Base-by-base conservation (phyloP, 1,284 basidiomycete species). In the Wolfiporia cocos region DNA sequence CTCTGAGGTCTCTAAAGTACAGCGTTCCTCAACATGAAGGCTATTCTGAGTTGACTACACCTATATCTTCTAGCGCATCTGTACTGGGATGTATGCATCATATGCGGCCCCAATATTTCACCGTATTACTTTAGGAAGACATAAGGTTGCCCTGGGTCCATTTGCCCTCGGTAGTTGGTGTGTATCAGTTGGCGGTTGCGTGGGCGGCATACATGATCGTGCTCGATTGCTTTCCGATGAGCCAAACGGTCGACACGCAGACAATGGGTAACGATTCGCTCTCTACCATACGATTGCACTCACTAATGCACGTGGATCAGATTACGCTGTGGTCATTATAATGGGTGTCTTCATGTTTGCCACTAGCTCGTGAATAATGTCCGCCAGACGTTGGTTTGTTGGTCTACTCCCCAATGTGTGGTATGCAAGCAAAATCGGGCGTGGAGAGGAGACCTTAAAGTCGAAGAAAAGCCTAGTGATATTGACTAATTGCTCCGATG, bases 1-100 rank as follows among this genome's bases (percentile, higher is more conserved):
- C 21, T 62, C 81, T 2, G 76, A 65, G 2, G 51, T 86, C 26
- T 77, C 76, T 40, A 82, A 81, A 14, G 61, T 82, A 2, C 64
- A 86, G 3, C 78, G 80, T 0, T 84, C 86, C 55, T 82, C 79
- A 7, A 53, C 58, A n/a, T n/a, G n/a, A n/a, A n/a, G n/a, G n/a
- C n/a, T n/a, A n/a, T n/a, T n/a, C n/a, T n/a, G n/a, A n/a, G n/a
- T n/a, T n/a, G 20, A 69, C 81, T 1, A 82, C 80, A 3, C 55
- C 84, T 29, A 66, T 73, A 6, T 81, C 80, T 15, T 12, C 2
- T 42, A 81, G 80, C 5, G 71, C 79, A 17, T 68, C 80, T 5
- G 78, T 81, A 2, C 81, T 31, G 78, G 78, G 1, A 53, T 81
- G 26, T 81, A 81, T 51, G 71, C 73, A 0, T 80, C 78, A 3